Evolutionary conservation across 106 monocot genomes (phyloP), one percentile per base, ranked within the genome.

Genomic region (Dactylorhiza incarnata): DNA sequence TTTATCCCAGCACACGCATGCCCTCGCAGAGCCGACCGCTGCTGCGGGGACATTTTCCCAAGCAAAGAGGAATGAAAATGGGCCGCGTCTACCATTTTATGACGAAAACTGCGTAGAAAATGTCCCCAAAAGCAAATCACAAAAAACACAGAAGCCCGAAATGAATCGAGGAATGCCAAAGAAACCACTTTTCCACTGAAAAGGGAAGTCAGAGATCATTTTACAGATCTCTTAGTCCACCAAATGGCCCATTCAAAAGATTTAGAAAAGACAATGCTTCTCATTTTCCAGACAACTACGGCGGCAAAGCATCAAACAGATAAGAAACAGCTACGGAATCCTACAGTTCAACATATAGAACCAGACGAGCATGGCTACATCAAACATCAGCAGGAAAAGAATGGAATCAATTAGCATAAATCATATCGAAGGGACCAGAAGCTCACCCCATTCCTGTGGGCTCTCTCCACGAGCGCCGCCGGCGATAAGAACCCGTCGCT

Each of bases 401-500:
- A 37, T 7, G 48, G 22, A 29, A 15, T 16, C 48, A 12, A 47
- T 20, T 19, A 20, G 13, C 55, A 58, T 51, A 46, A 10, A 22
- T 65, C 22, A 65, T 19, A 37, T 10, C 5, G 10, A n/a, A 72
- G 43, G 43, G n/a, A 55, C 13, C 54, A 17, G 11, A 54, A 68
- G 51, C 84, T 81, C 63, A 84, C 87, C 87, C 84, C 81, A 19
- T 82, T 87, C 51, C 49, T 44, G 46, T 87, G 84, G 8, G 87
- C 87, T 76, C 81, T 78, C 79, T 87, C 81, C 20, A 87, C 87
- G 37, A 87, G 63, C 45, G 78, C 84, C 6, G 87, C 15, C 5
- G 87, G 87, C 5, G 87, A 79, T 51, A 84, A 74, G 73, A 84
- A 87, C 24, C 87, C 87, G 45, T 87, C 87, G 54, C 87, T 87